These are phyloP conservation scores for Annulohypoxylon maeteangense DNA, from an alignment of 495 filamentous ascomycete species.

Conservation along the genomic window DNA sequence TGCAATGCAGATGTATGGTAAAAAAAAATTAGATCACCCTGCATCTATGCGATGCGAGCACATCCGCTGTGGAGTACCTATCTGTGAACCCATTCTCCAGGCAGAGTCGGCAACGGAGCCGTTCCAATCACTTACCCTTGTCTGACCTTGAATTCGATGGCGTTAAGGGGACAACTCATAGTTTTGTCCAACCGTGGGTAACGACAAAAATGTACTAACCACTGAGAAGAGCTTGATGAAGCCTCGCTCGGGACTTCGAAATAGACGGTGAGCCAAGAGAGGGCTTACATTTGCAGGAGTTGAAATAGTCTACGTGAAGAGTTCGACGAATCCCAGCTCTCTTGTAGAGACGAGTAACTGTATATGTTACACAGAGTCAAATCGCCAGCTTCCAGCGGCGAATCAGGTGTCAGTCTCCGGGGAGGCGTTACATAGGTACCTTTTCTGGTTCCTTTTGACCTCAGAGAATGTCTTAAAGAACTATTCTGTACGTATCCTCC, in stretches of 20 bases:
- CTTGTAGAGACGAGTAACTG: slow-evolving; percentile 19
- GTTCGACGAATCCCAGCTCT: slow-evolving; percentile 31
- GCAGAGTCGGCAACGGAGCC: slow-evolving; percentile 44
- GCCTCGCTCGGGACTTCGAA: slow-evolving; percentile 29
- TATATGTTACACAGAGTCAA: slow-evolving; percentile 18
- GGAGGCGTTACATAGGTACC: slow-evolving; percentile 13
- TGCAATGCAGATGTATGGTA: slow-evolving; percentile 40
- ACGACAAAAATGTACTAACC: slow-evolving; percentile 25
- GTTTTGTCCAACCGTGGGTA: slow-evolving; percentile 40
- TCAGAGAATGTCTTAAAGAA: slow-evolving; percentile 24
- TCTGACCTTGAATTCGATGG: slow-evolving; percentile 39
- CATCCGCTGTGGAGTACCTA: slow-evolving; percentile 46
- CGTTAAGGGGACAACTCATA: slow-evolving; percentile 45
- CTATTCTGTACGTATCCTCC: slow-evolving; percentile 35
- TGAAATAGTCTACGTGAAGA: neutral
- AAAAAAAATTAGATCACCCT: slow-evolving; percentile 43
- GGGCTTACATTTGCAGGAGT: slow-evolving; percentile 21
- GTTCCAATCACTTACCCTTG: slow-evolving; percentile 45
- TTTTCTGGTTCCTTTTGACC: slow-evolving; percentile 4
- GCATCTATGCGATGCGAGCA: slow-evolving; percentile 47
- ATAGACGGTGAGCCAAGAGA: slow-evolving; percentile 35
- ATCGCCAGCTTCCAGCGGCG: slow-evolving; percentile 2
- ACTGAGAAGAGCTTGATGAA: slow-evolving; percentile 31
- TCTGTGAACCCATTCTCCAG: slow-evolving; percentile 41
- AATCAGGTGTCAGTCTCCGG: slow-evolving; percentile 14